A percentile compares a stretch with the other conserved stretches of the same genome.
phyloP scores from a whole-genome alignment of 768 basidiomycete genomes.

The Fibroporia radiculosa region DNA sequence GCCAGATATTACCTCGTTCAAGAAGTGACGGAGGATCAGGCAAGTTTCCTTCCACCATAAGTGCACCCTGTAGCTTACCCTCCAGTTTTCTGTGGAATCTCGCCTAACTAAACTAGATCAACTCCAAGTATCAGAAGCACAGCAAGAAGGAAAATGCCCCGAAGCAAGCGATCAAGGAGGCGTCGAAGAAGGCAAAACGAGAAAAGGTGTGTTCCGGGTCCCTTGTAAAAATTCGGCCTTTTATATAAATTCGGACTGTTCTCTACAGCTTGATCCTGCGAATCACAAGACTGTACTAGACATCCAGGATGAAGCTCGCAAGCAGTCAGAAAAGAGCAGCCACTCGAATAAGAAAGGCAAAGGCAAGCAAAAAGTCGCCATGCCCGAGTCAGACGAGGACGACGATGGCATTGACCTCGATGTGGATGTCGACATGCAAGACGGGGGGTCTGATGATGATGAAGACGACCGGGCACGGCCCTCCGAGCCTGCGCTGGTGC shows the following conservation, averaged over 20 bases:
- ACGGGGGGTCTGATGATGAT: constrained; percentile 25
- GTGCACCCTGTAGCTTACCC: not conserved
- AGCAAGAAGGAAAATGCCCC: constrained; percentile 72
- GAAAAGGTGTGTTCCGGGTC: constrained; percentile 62
- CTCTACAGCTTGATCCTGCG: constrained; percentile 77
- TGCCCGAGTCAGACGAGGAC: constrained; percentile 22
- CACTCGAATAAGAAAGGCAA: constrained; percentile 20
- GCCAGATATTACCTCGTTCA: constrained; percentile 79
- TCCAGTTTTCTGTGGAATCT: not conserved
- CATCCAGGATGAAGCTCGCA: constrained; percentile 50
- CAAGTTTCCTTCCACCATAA: constrained; percentile 19
- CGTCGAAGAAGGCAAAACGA: constrained; percentile 78
- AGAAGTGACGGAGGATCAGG: constrained; percentile 63
- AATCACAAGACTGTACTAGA: constrained; percentile 79
- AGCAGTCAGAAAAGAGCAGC: constrained; percentile 15
- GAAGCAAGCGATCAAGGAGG: constrained; percentile 85
- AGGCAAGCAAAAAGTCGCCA: constrained; percentile 42
- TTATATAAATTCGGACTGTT: not conserved
- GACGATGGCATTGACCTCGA: constrained; percentile 32
- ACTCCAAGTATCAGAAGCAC: constrained; percentile 76
- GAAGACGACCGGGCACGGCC: constrained; percentile 24
- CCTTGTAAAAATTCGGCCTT: too few relatives aligned
- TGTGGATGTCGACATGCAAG: constrained; percentile 29
- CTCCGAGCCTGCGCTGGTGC: constrained; percentile 34
- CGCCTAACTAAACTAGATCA: constrained; percentile 32